Percentiles rank a stretch among this genome's conserved stretches.
phyloP scores from a whole-genome alignment of 2,329 filamentous ascomycete species.

The Neocucurbitaria cava region DNA sequence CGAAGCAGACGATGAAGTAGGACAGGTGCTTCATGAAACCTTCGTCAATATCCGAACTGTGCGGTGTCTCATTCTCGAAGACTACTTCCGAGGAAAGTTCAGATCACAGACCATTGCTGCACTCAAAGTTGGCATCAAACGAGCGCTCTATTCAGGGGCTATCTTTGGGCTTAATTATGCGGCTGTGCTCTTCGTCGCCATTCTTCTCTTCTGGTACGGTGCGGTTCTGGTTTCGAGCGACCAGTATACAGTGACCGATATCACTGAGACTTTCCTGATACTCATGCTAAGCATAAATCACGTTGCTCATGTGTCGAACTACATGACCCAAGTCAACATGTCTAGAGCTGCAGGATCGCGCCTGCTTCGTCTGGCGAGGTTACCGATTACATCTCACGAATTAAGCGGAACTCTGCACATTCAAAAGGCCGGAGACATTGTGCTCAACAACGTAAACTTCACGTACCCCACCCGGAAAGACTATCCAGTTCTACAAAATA shows the following conservation, averaged over 20 bases:
- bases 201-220: slow-evolving; percentile 85
- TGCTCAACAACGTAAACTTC: slow-evolving; percentile 71
- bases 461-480: slow-evolving; percentile 69
- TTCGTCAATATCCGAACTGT: slow-evolving; percentile 82
- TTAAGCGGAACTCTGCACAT: slow-evolving; percentile 57
- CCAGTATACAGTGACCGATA: slow-evolving; percentile 60
- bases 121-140: slow-evolving; percentile 67
- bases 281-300: slow-evolving; percentile 84
- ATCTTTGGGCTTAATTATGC: slow-evolving; percentile 82
- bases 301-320: slow-evolving; percentile 71
- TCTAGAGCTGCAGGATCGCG: slow-evolving; percentile 75
- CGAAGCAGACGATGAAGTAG: slow-evolving; percentile 65
- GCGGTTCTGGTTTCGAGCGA: slow-evolving; percentile 65
- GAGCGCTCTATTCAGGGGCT: slow-evolving; percentile 71
- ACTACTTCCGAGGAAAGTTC: slow-evolving; percentile 73
- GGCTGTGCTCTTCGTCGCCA: slow-evolving; percentile 73
- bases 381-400: slow-evolving; percentile 68
- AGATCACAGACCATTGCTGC: slow-evolving; percentile 58
- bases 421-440: slow-evolving; percentile 59
- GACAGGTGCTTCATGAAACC: slow-evolving; percentile 73
- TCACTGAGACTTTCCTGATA: slow-evolving; percentile 80
- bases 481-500: slow-evolving; percentile 63
- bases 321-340: slow-evolving; percentile 81
- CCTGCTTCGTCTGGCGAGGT: slow-evolving; percentile 72
- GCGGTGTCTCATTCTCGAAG: slow-evolving; percentile 75